Percentiles rank a stretch among this genome's conserved stretches.
Conservation (phyloP, 2,329 filamentous ascomycete species). For the Cercospora sesami region DNA sequence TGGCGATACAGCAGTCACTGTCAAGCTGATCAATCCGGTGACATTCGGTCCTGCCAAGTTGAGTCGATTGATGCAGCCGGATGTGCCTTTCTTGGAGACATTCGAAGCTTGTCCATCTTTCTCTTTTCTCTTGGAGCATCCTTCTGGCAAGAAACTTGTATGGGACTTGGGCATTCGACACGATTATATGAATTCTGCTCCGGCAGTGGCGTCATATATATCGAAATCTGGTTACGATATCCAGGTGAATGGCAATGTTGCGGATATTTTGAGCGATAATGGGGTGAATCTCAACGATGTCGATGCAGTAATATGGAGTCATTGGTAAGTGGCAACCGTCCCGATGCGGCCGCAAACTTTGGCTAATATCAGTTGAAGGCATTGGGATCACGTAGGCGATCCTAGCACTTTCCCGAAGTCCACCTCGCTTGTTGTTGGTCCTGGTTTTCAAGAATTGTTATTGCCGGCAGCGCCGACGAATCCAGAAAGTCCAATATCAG, state of each 20-base stretch:
- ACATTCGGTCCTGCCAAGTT: not conserved
- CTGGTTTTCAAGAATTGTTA: not conserved
- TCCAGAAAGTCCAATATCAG: not conserved
- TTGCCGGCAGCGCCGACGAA: not conserved
- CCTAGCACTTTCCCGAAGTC: not conserved
- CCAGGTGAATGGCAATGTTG: not conserved
- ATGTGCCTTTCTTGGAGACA: not conserved
- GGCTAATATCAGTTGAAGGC: not conserved
- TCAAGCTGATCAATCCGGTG: not conserved
- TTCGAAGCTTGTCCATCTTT: not conserved
- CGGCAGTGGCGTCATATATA: not conserved
- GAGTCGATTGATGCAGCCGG: not conserved
- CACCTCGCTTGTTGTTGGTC: not conserved
- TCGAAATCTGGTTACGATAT: not conserved
- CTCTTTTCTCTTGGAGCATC: not conserved
- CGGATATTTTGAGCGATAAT: not conserved
- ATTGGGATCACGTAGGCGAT: not conserved
- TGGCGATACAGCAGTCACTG: not conserved
- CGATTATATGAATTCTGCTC: not conserved
- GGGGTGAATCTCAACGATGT: not conserved
- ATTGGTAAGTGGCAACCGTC: not conserved
- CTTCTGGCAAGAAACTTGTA: not conserved
- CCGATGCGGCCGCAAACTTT: not conserved
- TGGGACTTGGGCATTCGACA: not conserved
- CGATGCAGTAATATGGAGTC: not conserved